phyloP scores from a whole-genome alignment of 108 stramenopile species.

The Hondaea fermentalgiana region DNA sequence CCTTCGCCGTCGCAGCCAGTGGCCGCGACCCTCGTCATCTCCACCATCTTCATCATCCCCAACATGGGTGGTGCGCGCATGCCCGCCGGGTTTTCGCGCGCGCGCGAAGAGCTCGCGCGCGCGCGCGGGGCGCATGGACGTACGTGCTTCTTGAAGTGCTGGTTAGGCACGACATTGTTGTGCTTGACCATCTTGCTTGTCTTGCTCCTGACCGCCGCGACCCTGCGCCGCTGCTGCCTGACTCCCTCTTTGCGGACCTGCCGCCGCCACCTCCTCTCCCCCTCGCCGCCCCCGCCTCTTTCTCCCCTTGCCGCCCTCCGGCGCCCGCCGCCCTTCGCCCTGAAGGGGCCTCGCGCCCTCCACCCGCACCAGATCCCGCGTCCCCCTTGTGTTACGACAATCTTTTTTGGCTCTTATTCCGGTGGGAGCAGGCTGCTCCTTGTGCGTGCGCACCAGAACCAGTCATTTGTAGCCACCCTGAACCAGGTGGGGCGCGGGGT shows the following conservation, averaged over 20 bases:
- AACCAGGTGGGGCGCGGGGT: not conserved
- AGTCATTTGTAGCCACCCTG: not conserved
- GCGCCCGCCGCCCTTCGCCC: not conserved
- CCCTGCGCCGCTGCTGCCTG: not conserved
- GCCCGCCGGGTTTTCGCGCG: not conserved
- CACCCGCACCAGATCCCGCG: too few species aligned
- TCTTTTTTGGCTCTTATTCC: too few species aligned
- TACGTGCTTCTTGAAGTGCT: conserved; percentile 92
- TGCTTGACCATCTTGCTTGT: conserved; percentile 78
- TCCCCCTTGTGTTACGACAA: too few species aligned
- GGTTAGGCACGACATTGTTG: conserved; percentile 96
- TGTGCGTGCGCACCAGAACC: not conserved
- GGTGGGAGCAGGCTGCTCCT: too few species aligned
- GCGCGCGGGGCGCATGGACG: not conserved
- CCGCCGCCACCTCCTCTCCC: not conserved
- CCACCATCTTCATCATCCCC: not conserved
- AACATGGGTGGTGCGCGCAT: not conserved
- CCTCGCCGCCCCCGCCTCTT: not conserved
- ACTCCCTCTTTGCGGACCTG: not conserved
- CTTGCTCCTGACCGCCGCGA: not conserved
- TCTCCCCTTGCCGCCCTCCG: not conserved
- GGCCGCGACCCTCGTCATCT: not conserved
- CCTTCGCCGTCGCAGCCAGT: too few species aligned
- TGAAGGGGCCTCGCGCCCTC: not conserved
- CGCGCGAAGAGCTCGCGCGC: too few species aligned